phyloP scores from a whole-genome alignment of 2,329 filamentous ascomycete species.

The Ceratocystis smalleyi region DNA sequence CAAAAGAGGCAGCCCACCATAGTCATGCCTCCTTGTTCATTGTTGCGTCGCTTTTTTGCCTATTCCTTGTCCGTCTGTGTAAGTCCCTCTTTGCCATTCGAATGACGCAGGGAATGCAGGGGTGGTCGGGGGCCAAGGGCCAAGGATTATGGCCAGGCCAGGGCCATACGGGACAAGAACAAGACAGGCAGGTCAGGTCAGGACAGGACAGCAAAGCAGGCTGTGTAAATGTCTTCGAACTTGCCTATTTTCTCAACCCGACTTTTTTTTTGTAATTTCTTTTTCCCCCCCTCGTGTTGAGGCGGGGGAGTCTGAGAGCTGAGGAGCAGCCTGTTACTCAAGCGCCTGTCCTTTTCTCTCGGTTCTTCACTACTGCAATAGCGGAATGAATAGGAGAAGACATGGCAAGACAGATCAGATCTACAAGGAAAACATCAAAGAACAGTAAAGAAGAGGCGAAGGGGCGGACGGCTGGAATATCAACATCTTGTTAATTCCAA shows the following conservation, averaged over 20 bases:
- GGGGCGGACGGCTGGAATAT: neutral
- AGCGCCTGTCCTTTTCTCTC: neutral
- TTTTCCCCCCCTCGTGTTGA: neutral
- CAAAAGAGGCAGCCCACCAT: neutral
- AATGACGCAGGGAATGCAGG: constrained; percentile 1
- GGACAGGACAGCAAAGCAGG: neutral
- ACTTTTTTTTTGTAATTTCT: neutral
- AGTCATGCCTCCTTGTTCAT: too few relatives aligned
- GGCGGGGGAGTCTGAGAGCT: neutral
- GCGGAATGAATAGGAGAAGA: too few relatives aligned
- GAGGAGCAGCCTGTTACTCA: neutral
- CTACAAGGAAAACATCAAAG: neutral
- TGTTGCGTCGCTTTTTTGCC: neutral
- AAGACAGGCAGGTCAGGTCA: too few relatives aligned
- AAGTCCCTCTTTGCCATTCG: neutral
- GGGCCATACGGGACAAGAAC: too few relatives aligned
- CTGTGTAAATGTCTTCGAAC: neutral
- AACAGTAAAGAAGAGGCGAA: neutral
- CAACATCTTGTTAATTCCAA: neutral
- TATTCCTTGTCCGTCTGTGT: neutral
- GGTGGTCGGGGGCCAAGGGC: neutral
- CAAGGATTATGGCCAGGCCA: neutral
- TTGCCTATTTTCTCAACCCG: neutral
- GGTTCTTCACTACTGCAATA: too few relatives aligned
- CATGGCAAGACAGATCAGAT: too few relatives aligned